Evolutionary conservation across 2,329 filamentous ascomycete species (phyloP).

Genomic region (Akanthomyces muscarius): DNA sequence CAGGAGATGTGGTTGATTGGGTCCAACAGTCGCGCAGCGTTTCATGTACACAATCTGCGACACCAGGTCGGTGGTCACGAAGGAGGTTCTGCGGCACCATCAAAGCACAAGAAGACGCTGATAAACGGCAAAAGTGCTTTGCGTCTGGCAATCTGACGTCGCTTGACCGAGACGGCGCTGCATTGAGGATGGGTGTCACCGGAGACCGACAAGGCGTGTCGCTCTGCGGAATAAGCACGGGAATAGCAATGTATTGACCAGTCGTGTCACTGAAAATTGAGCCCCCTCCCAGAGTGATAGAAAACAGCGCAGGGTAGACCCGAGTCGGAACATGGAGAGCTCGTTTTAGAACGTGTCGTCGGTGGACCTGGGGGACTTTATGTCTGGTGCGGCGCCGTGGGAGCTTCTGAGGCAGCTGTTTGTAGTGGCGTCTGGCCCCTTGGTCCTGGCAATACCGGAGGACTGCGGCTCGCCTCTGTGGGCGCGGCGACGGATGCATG

Average conservation of each 20-base stretch:
- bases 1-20: constrained; percentile 3
- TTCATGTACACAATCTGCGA: constrained; percentile 16
- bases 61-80: neutral
- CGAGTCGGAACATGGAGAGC: constrained; percentile 6
- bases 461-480: neutral
- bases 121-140: neutral
- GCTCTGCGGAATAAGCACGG: neutral
- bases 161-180: neutral
- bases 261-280: no score
- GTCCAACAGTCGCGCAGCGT: constrained; percentile 9
- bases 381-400: constrained; percentile 3
- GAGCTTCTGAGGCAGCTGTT: constrained; percentile 15
- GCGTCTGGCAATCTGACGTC: neutral
- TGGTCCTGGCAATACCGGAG: neutral
- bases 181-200: neutral
- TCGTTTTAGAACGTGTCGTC: constrained; percentile 1
- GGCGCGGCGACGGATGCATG: neutral
- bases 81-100: neutral
- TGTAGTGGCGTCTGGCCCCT: constrained; percentile 5
- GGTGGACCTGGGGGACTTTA: neutral
- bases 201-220: neutral
- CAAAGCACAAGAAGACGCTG: neutral
- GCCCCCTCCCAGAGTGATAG: neutral
- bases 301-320: neutral
- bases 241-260: neutral